Base-by-base conservation (phyloP, 345 rosid genomes). In the Hevea brasiliensis region DNA sequence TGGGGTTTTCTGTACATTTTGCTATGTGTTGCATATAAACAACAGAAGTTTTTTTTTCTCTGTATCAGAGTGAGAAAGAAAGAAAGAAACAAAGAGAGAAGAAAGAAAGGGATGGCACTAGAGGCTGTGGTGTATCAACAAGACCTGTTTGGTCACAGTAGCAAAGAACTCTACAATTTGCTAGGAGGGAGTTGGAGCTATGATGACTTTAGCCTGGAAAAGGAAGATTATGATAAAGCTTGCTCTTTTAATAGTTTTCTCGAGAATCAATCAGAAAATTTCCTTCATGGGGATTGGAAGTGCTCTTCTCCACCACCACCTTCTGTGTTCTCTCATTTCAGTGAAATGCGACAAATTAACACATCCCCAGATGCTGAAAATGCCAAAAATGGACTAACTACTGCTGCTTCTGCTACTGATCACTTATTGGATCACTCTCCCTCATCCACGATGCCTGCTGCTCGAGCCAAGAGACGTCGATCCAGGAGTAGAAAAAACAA, bases 111-210 rank as follows among this genome's bases (percentile, higher is more conserved):
- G 20, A 93, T 93, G 97, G 93, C 98, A 67, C 84, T 93, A 0
- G 97, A 93, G 61, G 91, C 92, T 3, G 86, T 82, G 27, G 77
- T 85, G 20, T 89, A 78, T 53, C 90, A 80, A 54, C 92, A 85
- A 73, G 91, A 86, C 45, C 67, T 81, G 42, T 82, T 85, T 72
- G 77, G 71, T 48, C 84, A 83, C 73, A 61, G 44, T 54, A 78
- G 63, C 72, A 83, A 71, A 67, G 97, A 87, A 2, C 82, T 87
- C 59, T 83, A 77, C 81, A 73, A 62, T 81, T 65, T 85, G 77
- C 71, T 85, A 12, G 86, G 62, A 29, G 81, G 71, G 61, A 81
- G 68, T 35, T 84, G 87, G 86, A 71, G 76, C 75, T 78, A 69
- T 71, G 82, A 50, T 12, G 74, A 70, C 53, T 76, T 59, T 29